Evolutionary conservation across 78 protist genomes (phyloP).

Genomic region (Polysphondylium violaceum): DNA sequence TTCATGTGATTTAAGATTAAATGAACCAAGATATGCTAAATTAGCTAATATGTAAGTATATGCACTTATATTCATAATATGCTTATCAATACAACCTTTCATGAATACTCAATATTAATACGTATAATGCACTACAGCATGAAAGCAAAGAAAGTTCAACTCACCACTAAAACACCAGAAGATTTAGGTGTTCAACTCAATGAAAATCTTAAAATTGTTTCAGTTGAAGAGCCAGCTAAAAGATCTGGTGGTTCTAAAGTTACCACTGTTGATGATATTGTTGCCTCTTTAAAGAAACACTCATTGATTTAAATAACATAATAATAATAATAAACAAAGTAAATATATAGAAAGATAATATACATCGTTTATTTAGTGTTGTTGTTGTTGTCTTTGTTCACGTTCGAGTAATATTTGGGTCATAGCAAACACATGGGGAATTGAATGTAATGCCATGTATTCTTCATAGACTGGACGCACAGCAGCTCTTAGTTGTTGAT

Average conservation of each 20-base stretch:
- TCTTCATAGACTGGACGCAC: too few relatives aligned
- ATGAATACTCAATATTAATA: background rate
- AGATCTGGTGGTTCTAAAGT: slow-evolving; percentile 78
- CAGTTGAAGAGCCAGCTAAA: slow-evolving; percentile 82
- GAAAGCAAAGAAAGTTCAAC: slow-evolving; percentile 95
- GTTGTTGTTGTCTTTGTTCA: too few relatives aligned
- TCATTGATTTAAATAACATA: slow-evolving; percentile 44
- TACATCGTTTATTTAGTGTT: too few relatives aligned
- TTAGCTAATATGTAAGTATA: slow-evolving; percentile 95
- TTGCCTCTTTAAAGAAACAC: slow-evolving; percentile 31
- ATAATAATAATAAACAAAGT: background rate
- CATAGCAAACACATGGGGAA: too few relatives aligned
- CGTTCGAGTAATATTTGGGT: background rate
- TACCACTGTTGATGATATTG: slow-evolving; percentile 26
- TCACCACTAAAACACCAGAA: slow-evolving; percentile 78
- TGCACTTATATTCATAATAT: background rate
- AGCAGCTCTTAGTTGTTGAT: too few relatives aligned
- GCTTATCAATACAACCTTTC: background rate
- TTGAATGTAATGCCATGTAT: too few relatives aligned
- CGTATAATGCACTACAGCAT: slow-evolving; percentile 3
- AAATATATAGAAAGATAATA: too few relatives aligned
- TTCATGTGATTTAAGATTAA: slow-evolving; percentile 95
- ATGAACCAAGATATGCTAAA: slow-evolving; percentile 97
- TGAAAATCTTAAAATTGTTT: slow-evolving; percentile 60
- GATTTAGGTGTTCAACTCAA: slow-evolving; percentile 90